These are phyloP conservation scores for Aspergillus eucalypticola DNA, from an alignment of 2,329 filamentous ascomycete genomes.

Conservation along the genomic window DNA sequence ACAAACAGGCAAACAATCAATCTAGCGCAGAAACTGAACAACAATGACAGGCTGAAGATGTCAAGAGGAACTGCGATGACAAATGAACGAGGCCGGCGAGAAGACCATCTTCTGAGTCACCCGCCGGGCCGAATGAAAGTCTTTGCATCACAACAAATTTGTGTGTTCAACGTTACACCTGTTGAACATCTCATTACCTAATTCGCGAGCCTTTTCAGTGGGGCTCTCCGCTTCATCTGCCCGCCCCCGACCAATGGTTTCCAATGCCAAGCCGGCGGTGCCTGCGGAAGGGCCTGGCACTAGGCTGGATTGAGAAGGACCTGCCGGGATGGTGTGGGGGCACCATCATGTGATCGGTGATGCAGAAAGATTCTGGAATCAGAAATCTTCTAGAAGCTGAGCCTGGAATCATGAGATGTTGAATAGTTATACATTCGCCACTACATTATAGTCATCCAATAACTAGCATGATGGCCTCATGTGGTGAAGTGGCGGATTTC, in stretches of 20 bases:
- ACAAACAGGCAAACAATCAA: not conserved
- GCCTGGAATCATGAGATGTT: not conserved
- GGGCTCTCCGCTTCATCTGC: not conserved
- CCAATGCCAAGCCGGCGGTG: not conserved
- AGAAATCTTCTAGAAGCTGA: not conserved
- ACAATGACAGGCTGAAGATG: not conserved
- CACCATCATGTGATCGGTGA: not conserved
- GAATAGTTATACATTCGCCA: not conserved
- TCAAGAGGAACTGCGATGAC: not conserved
- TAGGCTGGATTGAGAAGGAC: not conserved
- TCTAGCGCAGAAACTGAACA: not conserved
- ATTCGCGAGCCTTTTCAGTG: not conserved
- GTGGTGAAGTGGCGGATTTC: too few relatives aligned
- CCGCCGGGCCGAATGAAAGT: not conserved
- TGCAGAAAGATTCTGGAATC: not conserved
- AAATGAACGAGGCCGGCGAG: not conserved
- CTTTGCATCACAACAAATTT: not conserved
- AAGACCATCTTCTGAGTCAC: not conserved
- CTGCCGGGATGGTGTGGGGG: not conserved
- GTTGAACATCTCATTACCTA: not conserved
- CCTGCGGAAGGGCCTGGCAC: not conserved
- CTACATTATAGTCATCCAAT: too few relatives aligned
- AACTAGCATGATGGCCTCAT: too few relatives aligned
- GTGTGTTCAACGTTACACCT: not conserved
- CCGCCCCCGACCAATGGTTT: not conserved